These are phyloP conservation scores for Sicyos baderoa DNA, from an alignment of 306 rosid genomes.

Conservation along the genomic window DNA sequence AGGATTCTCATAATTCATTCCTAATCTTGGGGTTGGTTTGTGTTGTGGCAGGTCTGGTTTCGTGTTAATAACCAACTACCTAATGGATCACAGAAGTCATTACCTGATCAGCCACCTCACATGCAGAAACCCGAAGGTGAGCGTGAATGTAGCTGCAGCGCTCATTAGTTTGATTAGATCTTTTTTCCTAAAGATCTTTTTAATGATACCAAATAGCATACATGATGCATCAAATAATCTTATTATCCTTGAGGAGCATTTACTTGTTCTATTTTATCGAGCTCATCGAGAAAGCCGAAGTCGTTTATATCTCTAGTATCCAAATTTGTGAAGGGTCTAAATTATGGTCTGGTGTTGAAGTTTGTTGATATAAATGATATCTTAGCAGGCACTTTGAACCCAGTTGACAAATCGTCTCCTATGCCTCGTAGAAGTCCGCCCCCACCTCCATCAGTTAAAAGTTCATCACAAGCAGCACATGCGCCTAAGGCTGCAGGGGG, in stretches of 20 bases:
- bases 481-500: slow-evolving; percentile 37
- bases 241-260: no score
- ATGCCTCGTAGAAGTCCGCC: slow-evolving; percentile 76
- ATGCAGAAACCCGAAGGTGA: slow-evolving; percentile 54
- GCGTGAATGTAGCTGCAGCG: slow-evolving; percentile 9
- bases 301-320: background rate
- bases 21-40: slow-evolving; percentile 29
- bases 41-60: slow-evolving; percentile 77
- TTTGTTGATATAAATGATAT: slow-evolving; percentile 14
- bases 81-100: slow-evolving; percentile 65
- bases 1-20: slow-evolving; percentile 28
- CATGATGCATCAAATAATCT: no score
- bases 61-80: slow-evolving; percentile 87
- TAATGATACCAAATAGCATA: no score
- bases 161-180: no score
- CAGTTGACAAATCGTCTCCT: slow-evolving; percentile 40
- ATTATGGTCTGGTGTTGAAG: slow-evolving; percentile 12
- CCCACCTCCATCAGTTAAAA: slow-evolving; percentile 59
- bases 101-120: slow-evolving; percentile 77
- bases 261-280: background rate
- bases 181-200: no score
- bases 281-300: background rate
- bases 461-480: slow-evolving; percentile 44
- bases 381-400: slow-evolving; percentile 48
- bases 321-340: background rate